Conservation (phyloP, 192 early-diverging fungal genomes). For the Coemansia furcata region DNA sequence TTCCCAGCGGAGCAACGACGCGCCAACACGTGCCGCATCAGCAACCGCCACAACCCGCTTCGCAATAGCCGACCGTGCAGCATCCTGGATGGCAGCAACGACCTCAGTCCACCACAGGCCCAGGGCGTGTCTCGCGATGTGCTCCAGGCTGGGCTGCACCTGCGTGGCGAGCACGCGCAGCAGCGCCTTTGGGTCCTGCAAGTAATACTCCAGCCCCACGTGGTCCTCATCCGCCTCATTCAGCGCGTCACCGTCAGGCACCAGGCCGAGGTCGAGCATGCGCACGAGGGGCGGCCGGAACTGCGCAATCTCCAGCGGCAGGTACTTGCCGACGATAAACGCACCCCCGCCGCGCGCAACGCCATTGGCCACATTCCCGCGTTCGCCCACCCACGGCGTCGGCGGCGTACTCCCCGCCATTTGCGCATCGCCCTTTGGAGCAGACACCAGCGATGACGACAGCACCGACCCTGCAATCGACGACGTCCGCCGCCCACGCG, state of each 20-base stretch:
- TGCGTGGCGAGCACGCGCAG: constrained; percentile 23
- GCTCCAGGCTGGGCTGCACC: constrained; percentile 34
- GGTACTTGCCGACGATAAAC: constrained; percentile 39
- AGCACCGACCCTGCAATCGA: constrained; percentile 43
- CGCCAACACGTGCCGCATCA: constrained; percentile 21
- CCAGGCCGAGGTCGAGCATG: constrained; percentile 21
- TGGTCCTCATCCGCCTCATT: constrained; percentile 29
- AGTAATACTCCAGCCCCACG: constrained; percentile 9
- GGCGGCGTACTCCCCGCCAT: constrained; percentile 5
- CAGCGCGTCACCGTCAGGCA: constrained; percentile 5
- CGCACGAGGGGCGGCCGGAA: constrained; percentile 34
- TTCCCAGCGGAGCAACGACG: constrained; percentile 15
- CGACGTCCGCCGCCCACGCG: constrained; percentile 31
- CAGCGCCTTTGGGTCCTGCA: constrained; percentile 16
- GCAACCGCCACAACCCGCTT: constrained; percentile 9
- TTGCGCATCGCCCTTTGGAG: neutral
- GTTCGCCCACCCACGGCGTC: constrained; percentile 3
- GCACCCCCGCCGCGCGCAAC: constrained; percentile 10
- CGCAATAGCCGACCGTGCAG: constrained; percentile 5
- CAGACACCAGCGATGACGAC: constrained; percentile 16
- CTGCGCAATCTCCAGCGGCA: constrained; percentile 37
- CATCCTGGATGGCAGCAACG: neutral
- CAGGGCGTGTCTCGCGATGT: constrained; percentile 23
- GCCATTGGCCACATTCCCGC: neutral
- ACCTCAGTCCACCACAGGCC: constrained; percentile 27